Evolutionary conservation across 129 eudicot genomes (phyloP), one percentile per base, ranked within the genome.

Genomic region (Gnaphalium uliginosum): DNA sequence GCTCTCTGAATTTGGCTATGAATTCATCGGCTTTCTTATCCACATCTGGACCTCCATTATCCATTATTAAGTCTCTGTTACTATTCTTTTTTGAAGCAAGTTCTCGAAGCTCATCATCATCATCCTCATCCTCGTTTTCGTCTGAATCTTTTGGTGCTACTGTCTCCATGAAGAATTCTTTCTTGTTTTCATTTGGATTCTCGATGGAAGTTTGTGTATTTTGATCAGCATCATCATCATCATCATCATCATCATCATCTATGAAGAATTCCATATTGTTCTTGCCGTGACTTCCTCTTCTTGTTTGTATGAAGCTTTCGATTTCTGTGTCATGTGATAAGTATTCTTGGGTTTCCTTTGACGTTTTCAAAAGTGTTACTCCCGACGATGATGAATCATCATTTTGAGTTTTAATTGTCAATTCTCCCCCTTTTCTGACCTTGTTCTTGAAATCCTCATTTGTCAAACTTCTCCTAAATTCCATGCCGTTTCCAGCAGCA

Each of bases 21-120:
- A 93, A 93, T 74, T 93, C 98, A 81, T 93, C 98, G 46, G 98
- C 98, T 53, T 93, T 93, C 82, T 88, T 93, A 73, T 93, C 96
- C 72, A 93, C 98, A 77, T 93, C 97, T 21, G 91, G 96, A 22
- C 48, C 65, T 37, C n/a, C 81, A 48, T 68, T 66, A 41, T 82
- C 71, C 66, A 70, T 21, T 63, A 37, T 24, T 18, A n/a, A 25
- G 18, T 72, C 60, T 25, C 32, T 27, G 19, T 56, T 18, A 60
- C 27, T 73, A 63, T 46, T 61, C 30, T 37, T 56, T 39, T 66
- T 74, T 10, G 76, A 69, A 66, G 79, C 78, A 81, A 33, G 77
- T 76, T 39, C 82, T 72, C 72, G 90, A 69, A 86, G 81, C 73
- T 78, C 84, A 48, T 86, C 89, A 6, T 81, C 74, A 1, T 74